phyloP scores from a whole-genome alignment of 2,329 filamentous ascomycete genomes.

The Colletotrichum somersetense region DNA sequence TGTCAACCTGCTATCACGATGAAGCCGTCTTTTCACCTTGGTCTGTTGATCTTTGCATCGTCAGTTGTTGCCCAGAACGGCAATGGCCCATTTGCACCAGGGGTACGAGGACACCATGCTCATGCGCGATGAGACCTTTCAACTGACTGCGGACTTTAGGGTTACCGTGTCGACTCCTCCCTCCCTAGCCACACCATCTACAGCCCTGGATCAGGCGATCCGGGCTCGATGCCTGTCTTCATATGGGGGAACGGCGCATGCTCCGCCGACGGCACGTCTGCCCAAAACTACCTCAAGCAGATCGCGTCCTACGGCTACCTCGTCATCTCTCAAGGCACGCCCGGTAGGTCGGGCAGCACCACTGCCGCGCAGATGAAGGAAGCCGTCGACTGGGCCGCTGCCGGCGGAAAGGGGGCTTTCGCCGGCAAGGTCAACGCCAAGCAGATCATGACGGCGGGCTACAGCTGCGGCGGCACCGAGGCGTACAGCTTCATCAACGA shows the following conservation, averaged over 20 bases:
- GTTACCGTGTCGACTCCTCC: neutral
- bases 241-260: conserved; percentile 50
- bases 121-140: neutral
- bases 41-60: neutral
- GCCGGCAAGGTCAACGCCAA: conserved; percentile 45
- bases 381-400: conserved; percentile 44
- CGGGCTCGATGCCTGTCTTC: conserved; percentile 44
- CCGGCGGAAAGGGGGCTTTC: conserved; percentile 13
- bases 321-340: conserved; percentile 45
- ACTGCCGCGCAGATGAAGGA: conserved; percentile 46
- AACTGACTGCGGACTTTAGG: neutral
- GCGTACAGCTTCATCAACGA: conserved; percentile 46
- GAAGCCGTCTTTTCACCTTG: neutral
- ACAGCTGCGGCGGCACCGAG: conserved; percentile 50
- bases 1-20: neutral
- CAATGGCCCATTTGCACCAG: neutral
- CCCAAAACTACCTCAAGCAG: conserved; percentile 44
- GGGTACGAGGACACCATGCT: neutral
- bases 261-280: conserved; percentile 42
- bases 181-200: conserved; percentile 1
- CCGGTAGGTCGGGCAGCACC: conserved; percentile 40
- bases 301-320: conserved; percentile 47
- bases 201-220: neutral
- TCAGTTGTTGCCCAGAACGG: neutral
- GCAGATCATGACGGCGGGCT: conserved; percentile 47